Percentiles rank a stretch among this genome's conserved stretches.
Conservation (phyloP, 164 flowering plant genomes). For the Magnolia kwangsiensis region DNA sequence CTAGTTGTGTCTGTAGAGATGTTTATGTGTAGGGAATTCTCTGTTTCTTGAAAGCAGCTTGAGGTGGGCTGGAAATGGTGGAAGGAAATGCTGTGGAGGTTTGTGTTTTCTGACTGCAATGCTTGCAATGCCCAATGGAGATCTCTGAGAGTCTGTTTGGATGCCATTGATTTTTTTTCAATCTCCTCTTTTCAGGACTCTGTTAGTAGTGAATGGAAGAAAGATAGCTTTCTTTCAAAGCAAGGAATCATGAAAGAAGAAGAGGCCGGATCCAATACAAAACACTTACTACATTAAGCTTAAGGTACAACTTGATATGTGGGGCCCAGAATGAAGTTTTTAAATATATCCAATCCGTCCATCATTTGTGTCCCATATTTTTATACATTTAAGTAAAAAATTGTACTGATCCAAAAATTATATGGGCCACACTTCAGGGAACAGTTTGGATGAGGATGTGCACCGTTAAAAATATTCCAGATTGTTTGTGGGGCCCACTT, state of each 20-base stretch:
- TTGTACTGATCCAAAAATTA: no score
- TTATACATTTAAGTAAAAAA: no score
- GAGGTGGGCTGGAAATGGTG: conserved; percentile 54
- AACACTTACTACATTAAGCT: no score
- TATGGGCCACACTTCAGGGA: no score
- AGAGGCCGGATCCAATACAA: background rate
- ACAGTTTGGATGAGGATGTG: no score
- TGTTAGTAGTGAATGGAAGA: background rate
- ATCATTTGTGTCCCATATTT: no score
- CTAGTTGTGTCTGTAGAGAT: conserved; percentile 36
- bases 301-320: no score
- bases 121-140: conserved; percentile 60
- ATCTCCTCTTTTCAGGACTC: background rate
- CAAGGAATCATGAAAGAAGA: background rate
- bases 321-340: no score
- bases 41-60: conserved; percentile 61
- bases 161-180: conserved; percentile 34
- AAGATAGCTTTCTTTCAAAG: background rate
- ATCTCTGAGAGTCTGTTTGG: conserved; percentile 40
- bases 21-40: conserved; percentile 58
- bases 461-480: no score
- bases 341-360: no score
- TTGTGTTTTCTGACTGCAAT: conserved; percentile 36
- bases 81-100: conserved; percentile 62
- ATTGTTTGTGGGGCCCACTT: no score